Evolutionary conservation across 139 green algal species (phyloP), one percentile per base, ranked within the genome.

Genomic region (Marvania coccoides): DNA sequence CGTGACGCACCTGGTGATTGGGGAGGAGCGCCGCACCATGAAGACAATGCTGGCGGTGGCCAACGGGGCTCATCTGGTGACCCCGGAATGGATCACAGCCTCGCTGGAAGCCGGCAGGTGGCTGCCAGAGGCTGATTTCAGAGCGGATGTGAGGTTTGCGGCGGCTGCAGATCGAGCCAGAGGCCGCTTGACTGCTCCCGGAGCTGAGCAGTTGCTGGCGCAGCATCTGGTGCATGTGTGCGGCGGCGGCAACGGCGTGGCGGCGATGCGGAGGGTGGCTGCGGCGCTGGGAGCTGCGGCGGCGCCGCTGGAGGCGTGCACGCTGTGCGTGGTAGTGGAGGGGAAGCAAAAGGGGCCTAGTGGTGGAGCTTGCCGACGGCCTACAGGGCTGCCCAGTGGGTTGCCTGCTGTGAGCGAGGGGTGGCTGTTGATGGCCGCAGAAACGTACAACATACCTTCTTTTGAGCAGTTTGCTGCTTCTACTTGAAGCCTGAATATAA

Each of bases 31-130:
- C 5, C 80, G 81, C 56, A 90, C 83, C 3, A 29, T 88, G 19
- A 90, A 90, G 71, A 51, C 79, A 14, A 77, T 89, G 63, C 59
- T 89, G 61, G 82, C 73, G 0, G 72, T 91, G 12, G 80, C 82
- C 23, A 76, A 76, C 38, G 84, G 84, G 5, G 82, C 84, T 0
- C 47, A 58, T 36, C 65, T 91, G 58, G 36, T 90, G 10, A 65
- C 34, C 15, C 82, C 84, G 12, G 54, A 75, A 12, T 90, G 83
- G 83, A 35, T 90, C 6, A 72, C 67, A 3, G 80, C 73, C 0
- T 84, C 71, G 0, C 15, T 85, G 58, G 75, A 81, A 28, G 78
- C 73, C 14, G 82, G 82, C 14, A 9, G 34, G 6, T 90, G 84
- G 84, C 62, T 85, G 62, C 75, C 80, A 9, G 80, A 81, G 23